A percentile compares a stretch with the other conserved stretches of the same genome.
Evolutionary conservation across 768 basidiomycete species (phyloP).

Genomic region (Leccinum boreale): DNA sequence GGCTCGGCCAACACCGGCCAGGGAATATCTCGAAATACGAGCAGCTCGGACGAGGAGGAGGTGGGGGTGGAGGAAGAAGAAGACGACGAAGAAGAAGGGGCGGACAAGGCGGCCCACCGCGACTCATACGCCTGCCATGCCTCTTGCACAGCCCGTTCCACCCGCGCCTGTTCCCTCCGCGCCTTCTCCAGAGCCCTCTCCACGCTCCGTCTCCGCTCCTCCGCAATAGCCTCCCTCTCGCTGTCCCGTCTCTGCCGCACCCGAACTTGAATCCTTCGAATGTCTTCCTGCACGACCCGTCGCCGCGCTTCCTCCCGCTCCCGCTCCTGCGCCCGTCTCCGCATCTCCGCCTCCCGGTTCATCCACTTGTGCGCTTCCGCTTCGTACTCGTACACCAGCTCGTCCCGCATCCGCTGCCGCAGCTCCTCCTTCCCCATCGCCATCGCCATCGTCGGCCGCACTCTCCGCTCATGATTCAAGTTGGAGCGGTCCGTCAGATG

Average conservation of each 20-base stretch:
- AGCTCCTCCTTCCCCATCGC: constrained; percentile 28
- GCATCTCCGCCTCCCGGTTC: constrained; percentile 45
- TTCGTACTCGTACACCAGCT: constrained; percentile 49
- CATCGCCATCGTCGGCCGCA: background rate
- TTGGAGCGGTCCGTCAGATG: constrained; percentile 33
- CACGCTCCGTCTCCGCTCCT: constrained; percentile 40
- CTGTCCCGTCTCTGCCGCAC: constrained; percentile 49
- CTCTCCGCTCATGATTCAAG: constrained; percentile 18
- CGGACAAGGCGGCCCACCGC: constrained; percentile 53
- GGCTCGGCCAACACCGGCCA: constrained; percentile 61
- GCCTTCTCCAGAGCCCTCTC: constrained; percentile 41
- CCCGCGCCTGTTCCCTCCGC: constrained; percentile 38
- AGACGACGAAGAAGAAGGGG: background rate
- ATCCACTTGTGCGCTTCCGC: constrained; percentile 53
- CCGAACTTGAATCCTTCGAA: constrained; percentile 50
- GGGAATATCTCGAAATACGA: constrained; percentile 63
- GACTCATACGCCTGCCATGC: constrained; percentile 66
- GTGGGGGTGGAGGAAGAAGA: background rate
- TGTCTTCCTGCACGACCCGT: constrained; percentile 51
- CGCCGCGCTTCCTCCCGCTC: constrained; percentile 43
- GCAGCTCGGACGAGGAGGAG: constrained; percentile 36
- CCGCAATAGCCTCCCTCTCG: constrained; percentile 45
- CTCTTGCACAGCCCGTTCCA: constrained; percentile 45
- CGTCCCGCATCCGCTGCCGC: constrained; percentile 47
- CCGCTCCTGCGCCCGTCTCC: constrained; percentile 42